phyloP scores from a whole-genome alignment of 2,329 filamentous ascomycete genomes.

The Diplodia seriata region DNA sequence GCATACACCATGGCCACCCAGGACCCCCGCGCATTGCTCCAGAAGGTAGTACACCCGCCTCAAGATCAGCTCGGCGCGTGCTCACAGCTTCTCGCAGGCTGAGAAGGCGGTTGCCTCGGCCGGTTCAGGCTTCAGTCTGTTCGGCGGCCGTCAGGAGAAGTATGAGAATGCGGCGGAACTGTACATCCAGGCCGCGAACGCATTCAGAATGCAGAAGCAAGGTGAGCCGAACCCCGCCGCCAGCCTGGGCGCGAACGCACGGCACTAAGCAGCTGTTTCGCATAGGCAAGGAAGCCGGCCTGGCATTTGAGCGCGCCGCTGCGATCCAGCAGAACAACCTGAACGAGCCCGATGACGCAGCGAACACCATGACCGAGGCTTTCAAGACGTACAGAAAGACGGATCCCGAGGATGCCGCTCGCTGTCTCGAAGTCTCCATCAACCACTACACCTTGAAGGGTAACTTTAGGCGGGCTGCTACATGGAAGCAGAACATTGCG shows the following conservation, averaged over 20 bases:
- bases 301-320: slow-evolving; percentile 86
- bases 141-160: slow-evolving; percentile 86
- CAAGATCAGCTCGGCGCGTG: slow-evolving; percentile 32
- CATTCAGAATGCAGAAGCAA: slow-evolving; percentile 85
- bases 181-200: slow-evolving; percentile 88
- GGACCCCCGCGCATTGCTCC: slow-evolving; percentile 77
- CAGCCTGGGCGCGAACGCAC: neutral
- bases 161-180: slow-evolving; percentile 87
- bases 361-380: slow-evolving; percentile 85
- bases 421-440: slow-evolving; percentile 63
- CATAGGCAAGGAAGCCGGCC: slow-evolving; percentile 81
- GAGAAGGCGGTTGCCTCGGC: slow-evolving; percentile 81
- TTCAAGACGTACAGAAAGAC: slow-evolving; percentile 89
- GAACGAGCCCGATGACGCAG: slow-evolving; percentile 90
- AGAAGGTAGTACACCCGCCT: slow-evolving; percentile 65
- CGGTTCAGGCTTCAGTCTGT: slow-evolving; percentile 83
- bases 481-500: slow-evolving; percentile 82
- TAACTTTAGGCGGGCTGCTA: slow-evolving; percentile 88
- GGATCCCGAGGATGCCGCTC: slow-evolving; percentile 79
- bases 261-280: slow-evolving; percentile 10
- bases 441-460: slow-evolving; percentile 86
- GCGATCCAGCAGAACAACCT: slow-evolving; percentile 78
- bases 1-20: slow-evolving; percentile 65
- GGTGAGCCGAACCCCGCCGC: slow-evolving; percentile 59
- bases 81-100: slow-evolving; percentile 65